Evolutionary conservation across 1,284 basidiomycete species (phyloP).

Genomic region (Naganishia albida): DNA sequence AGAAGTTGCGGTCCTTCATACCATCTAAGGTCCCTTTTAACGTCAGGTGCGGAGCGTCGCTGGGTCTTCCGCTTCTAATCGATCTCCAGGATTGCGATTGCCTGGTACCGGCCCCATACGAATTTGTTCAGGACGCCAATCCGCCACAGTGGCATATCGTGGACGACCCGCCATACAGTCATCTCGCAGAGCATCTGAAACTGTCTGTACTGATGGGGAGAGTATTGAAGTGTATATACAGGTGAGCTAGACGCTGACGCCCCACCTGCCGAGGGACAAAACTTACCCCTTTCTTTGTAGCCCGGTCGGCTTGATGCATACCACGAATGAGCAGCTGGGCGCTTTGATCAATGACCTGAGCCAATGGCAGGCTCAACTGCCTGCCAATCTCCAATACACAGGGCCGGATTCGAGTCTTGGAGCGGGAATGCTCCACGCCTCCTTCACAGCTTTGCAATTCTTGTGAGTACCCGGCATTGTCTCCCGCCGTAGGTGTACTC

Average conservation of each 20-base stretch:
- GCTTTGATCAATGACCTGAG: constrained; percentile 72
- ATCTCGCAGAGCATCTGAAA: constrained; percentile 76
- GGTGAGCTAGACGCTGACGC: constrained; percentile 55
- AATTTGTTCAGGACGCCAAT: constrained; percentile 58
- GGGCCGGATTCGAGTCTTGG: constrained; percentile 63
- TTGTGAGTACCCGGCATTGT: constrained; percentile 39
- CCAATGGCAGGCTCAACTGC: constrained; percentile 72
- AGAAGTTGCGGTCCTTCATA: not conserved
- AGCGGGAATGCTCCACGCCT: constrained; percentile 73
- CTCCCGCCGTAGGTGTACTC: constrained; percentile 34
- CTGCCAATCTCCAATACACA: constrained; percentile 69
- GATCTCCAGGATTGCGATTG: constrained; percentile 92
- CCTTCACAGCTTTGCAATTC: constrained; percentile 77
- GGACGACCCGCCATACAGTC: constrained; percentile 46
- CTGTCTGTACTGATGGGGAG: constrained; percentile 82
- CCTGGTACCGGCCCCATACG: constrained; percentile 70
- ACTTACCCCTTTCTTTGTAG: constrained; percentile 54
- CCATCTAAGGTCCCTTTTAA: constrained; percentile 32
- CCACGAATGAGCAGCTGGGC: constrained; percentile 74
- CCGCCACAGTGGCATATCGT: constrained; percentile 59
- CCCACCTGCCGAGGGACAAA: no score
- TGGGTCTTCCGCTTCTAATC: constrained; percentile 71
- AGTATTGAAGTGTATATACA: constrained; percentile 86
- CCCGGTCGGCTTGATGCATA: constrained; percentile 77
- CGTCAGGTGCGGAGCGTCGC: constrained; percentile 39